phyloP scores from a whole-genome alignment of 352 stramenopile species.

The Phytophthora fragariaefolia region DNA sequence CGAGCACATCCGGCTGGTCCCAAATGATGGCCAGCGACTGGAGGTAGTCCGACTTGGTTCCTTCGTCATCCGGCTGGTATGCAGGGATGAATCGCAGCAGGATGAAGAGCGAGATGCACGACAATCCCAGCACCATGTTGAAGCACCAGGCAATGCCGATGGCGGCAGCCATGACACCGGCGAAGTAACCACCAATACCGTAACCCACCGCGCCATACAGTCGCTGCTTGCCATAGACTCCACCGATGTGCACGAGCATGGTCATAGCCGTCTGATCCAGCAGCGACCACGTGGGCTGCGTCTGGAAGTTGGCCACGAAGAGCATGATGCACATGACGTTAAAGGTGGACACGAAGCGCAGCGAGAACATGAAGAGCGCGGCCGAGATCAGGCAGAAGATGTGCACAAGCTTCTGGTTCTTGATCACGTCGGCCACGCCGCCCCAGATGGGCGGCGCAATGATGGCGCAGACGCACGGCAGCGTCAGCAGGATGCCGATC shows the following conservation, averaged over 20 bases:
- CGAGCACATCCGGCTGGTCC: slow-evolving; percentile 62
- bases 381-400: slow-evolving; percentile 66
- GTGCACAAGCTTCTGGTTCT: slow-evolving; percentile 73
- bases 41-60: slow-evolving; percentile 44
- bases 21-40: slow-evolving; percentile 50
- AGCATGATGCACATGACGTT: slow-evolving; percentile 75
- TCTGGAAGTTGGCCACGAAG: slow-evolving; percentile 81
- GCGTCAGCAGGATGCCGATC: slow-evolving; percentile 72
- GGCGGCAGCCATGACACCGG: slow-evolving; percentile 61
- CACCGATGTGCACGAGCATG: slow-evolving; percentile 62
- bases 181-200: slow-evolving; percentile 68
- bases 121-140: slow-evolving; percentile 74
- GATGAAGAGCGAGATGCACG: slow-evolving; percentile 61
- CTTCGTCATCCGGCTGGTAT: slow-evolving; percentile 38
- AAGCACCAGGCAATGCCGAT: slow-evolving; percentile 83
- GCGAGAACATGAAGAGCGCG: slow-evolving; percentile 69
- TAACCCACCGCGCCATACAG: slow-evolving; percentile 77
- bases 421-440: slow-evolving; percentile 60
- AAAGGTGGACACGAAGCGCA: slow-evolving; percentile 73
- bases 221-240: slow-evolving; percentile 81
- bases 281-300: slow-evolving; percentile 66
- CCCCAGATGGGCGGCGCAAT: slow-evolving; percentile 74
- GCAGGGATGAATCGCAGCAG: slow-evolving; percentile 60
- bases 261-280: slow-evolving; percentile 74
- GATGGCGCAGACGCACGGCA: slow-evolving; percentile 77